A percentile compares a stretch with the other conserved stretches of the same genome.
These are phyloP conservation scores for Globisporangium abappressorium DNA, from an alignment of 352 stramenopile species.

Conservation along the genomic window DNA sequence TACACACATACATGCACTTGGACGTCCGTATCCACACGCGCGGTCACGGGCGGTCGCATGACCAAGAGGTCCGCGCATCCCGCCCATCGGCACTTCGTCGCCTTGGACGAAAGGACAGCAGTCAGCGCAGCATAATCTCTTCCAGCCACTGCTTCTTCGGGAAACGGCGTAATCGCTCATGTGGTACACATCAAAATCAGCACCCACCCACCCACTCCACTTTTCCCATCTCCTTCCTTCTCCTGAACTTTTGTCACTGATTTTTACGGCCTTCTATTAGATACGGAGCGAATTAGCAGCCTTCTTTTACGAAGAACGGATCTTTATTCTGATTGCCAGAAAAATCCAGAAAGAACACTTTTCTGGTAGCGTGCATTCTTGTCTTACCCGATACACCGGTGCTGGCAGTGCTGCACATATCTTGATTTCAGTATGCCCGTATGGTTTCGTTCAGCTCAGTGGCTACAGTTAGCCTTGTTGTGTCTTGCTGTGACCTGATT, in stretches of 20 bases:
- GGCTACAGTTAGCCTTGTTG: background rate
- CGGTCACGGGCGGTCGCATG: background rate
- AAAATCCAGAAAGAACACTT: constrained; percentile 4
- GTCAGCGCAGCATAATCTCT: background rate
- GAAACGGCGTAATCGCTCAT: constrained; percentile 7
- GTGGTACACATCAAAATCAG: constrained; percentile 5
- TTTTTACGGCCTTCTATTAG: background rate
- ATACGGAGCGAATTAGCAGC: background rate
- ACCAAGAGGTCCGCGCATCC: background rate
- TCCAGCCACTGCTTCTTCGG: background rate
- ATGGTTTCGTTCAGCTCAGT: background rate
- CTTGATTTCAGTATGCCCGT: no score
- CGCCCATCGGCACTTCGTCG: background rate
- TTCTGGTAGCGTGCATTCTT: no score
- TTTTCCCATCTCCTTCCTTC: background rate
- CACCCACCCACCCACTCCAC: background rate
- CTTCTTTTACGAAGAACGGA: background rate
- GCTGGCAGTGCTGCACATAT: no score
- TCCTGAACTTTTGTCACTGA: constrained; percentile 1
- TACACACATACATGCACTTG: background rate
- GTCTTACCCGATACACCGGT: no score
- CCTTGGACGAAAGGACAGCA: constrained; percentile 8
- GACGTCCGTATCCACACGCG: background rate
- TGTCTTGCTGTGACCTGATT: constrained; percentile 1
- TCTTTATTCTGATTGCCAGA: constrained; percentile 1